Base-by-base conservation (phyloP, 2,329 filamentous ascomycete genomes). In the Fusarium succisae region DNA sequence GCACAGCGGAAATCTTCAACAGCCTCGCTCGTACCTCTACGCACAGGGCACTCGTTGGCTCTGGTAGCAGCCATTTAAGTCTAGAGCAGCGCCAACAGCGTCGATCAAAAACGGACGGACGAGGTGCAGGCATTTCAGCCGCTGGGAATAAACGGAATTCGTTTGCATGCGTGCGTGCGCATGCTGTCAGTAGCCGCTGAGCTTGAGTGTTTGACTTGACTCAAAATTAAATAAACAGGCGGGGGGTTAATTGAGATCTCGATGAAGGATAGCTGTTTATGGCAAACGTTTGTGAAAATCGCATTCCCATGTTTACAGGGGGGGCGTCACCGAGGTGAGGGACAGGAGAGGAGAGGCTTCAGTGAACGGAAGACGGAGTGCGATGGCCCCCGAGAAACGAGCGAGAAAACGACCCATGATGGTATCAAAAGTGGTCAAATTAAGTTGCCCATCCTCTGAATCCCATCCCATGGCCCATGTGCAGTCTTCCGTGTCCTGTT, bases 381-480 rank as follows among this genome's bases (percentile, higher is more conserved):
- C 57, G 48, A 73, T 44, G 48, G 61, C 43, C 61, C 70, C 66
- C 47, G 66, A 62, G 56, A 44, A 48, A 73, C 45, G 38, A 66
- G 56, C 39, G 38, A 39, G 32, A 68, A 72, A 76, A 76, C 73
- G 74, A 48, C 69, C 68, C 65, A 76, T 67, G 62, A 57, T 53
- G 62, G 69, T 62, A 71, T 65, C 63, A 32, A 48, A 48, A 48
- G 43, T 61, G 28, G 53, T 59, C 53, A 56, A 68, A 69, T 62
- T 39, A 60, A 75, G 55, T 76, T 76, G 74, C 64, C 74, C 70
- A 77, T 77, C 56, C n/a, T 70, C 53, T 72, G 63, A 75, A 72
- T 76, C 70, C 74, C 74, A 76, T 76, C 61, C 56, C 54, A 66
- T 63, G 61, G 39, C 43, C 47, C 38, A 44, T 60, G 43, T 59